phyloP scores from a whole-genome alignment of 768 basidiomycete species.

The Rhodotorula toruloides region DNA sequence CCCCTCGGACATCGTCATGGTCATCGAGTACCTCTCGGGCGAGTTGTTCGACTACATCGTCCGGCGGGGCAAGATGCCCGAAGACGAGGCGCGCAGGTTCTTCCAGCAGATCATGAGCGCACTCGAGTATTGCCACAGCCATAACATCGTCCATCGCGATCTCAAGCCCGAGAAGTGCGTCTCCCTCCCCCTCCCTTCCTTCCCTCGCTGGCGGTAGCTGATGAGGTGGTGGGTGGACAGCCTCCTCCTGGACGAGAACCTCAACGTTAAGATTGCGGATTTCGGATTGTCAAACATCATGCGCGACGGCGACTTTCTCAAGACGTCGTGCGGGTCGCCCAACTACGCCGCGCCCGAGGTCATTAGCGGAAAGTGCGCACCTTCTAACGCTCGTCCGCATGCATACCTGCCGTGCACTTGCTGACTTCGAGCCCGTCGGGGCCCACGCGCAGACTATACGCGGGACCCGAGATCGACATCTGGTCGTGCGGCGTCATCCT shows the following conservation, averaged over 20 bases:
- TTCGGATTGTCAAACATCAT: constrained; percentile 95
- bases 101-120: constrained; percentile 98
- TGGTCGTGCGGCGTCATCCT: constrained; percentile 99
- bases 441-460: constrained; percentile 58
- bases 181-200: background rate
- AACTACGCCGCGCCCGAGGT: constrained; percentile 99
- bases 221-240: constrained; percentile 9
- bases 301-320: constrained; percentile 91
- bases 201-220: background rate
- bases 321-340: constrained; percentile 95
- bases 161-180: constrained; percentile 86
- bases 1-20: constrained; percentile 93
- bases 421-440: too few species aligned
- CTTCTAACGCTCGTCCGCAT: background rate
- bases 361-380: constrained; percentile 75
- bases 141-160: constrained; percentile 97
- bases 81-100: constrained; percentile 80
- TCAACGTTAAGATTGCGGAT: constrained; percentile 90
- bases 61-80: constrained; percentile 80
- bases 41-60: constrained; percentile 99
- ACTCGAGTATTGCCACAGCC: constrained; percentile 90
- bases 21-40: constrained; percentile 91
- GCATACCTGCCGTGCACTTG: too few species aligned
- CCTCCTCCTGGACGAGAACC: constrained; percentile 63
- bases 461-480: constrained; percentile 96